A percentile compares a stretch with the other conserved stretches of the same genome.
phyloP scores from a whole-genome alignment of 805 yeast genomes.

The Myxozyma sirexii region DNA sequence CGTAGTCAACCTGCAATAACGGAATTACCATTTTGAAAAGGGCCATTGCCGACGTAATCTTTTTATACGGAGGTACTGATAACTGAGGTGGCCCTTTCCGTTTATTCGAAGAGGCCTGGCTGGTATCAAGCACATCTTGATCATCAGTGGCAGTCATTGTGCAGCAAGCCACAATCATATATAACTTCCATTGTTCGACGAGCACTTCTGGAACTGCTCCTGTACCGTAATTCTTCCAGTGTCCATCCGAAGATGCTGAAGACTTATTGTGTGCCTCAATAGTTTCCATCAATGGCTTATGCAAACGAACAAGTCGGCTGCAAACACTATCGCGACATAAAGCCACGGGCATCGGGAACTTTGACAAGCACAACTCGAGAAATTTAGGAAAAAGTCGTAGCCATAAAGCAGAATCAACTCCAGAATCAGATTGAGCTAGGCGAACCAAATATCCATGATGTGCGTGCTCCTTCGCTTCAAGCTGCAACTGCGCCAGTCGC shows the following conservation, averaged over 20 bases:
- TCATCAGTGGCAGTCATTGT: slow-evolving; percentile 88
- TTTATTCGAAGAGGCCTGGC: slow-evolving; percentile 47
- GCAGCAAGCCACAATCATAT: slow-evolving; percentile 86
- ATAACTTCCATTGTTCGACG: slow-evolving; percentile 86
- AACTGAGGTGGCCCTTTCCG: slow-evolving; percentile 20
- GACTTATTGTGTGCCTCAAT: slow-evolving; percentile 35
- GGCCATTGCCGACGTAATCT: slow-evolving; percentile 85
- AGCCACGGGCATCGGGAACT: slow-evolving; percentile 92
- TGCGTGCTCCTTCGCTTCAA: slow-evolving; percentile 46
- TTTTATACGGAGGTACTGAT: slow-evolving; percentile 52
- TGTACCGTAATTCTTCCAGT: slow-evolving; percentile 38
- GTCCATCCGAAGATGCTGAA: slow-evolving; percentile 21
- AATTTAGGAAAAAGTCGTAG: slow-evolving; percentile 80
- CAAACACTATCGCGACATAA: slow-evolving; percentile 89
- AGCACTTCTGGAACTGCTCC: slow-evolving; percentile 55
- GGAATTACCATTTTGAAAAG: slow-evolving; percentile 88
- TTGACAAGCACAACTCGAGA: slow-evolving; percentile 68
- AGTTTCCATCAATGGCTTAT: slow-evolving; percentile 42
- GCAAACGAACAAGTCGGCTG: slow-evolving; percentile 79
- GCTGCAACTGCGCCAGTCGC: slow-evolving; percentile 60
- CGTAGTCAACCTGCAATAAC: slow-evolving; percentile 67
- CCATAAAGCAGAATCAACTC: slow-evolving; percentile 97
- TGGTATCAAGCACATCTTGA: slow-evolving; percentile 67
- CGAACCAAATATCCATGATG: slow-evolving; percentile 65
- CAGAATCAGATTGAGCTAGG: slow-evolving; percentile 88